phyloP scores from a whole-genome alignment of 768 basidiomycete species.

The Suillus weaverae region DNA sequence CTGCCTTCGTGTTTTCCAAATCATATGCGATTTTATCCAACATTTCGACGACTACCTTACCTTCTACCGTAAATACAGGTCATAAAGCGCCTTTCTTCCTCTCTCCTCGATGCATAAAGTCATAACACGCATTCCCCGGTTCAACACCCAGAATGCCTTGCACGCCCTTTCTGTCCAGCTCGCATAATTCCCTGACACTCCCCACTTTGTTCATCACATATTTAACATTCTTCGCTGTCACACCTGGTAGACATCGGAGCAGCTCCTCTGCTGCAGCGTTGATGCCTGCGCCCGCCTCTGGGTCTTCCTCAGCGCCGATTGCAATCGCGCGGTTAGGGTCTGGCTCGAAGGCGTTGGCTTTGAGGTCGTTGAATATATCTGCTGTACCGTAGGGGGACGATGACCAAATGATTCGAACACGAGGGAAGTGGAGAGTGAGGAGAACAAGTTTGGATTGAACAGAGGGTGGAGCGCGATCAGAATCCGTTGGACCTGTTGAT shows the following conservation, averaged over 20 bases:
- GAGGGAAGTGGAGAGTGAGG: constrained; percentile 86
- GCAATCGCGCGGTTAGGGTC: constrained; percentile 73
- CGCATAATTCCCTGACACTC: constrained; percentile 75
- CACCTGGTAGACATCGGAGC: constrained; percentile 77
- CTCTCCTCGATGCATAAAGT: constrained; percentile 80
- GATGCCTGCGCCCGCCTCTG: constrained; percentile 63
- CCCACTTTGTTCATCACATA: constrained; percentile 81
- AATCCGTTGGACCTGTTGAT: constrained; percentile 19
- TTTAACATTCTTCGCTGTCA: constrained; percentile 80
- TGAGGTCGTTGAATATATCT: constrained; percentile 92
- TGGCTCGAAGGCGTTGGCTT: constrained; percentile 76
- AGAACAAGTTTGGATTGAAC: constrained; percentile 93
- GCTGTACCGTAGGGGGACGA: constrained; percentile 92
- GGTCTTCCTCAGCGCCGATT: constrained; percentile 79
- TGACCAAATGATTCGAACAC: constrained; percentile 94
- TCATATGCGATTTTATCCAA: constrained; percentile 4
- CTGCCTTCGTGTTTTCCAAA: neutral
- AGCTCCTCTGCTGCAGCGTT: constrained; percentile 83
- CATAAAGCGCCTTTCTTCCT: constrained; percentile 9
- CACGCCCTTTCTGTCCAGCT: constrained; percentile 57
- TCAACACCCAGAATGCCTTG: constrained; percentile 79
- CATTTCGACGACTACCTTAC: constrained; percentile 21
- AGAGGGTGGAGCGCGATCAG: constrained; percentile 44
- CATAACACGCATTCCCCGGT: constrained; percentile 75
- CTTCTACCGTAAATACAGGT: neutral